Percentiles rank a stretch among this genome's conserved stretches.
These are phyloP conservation scores for Cercospora sp. DNA, from an alignment of 2,329 filamentous ascomycete species.

Conservation along the genomic window DNA sequence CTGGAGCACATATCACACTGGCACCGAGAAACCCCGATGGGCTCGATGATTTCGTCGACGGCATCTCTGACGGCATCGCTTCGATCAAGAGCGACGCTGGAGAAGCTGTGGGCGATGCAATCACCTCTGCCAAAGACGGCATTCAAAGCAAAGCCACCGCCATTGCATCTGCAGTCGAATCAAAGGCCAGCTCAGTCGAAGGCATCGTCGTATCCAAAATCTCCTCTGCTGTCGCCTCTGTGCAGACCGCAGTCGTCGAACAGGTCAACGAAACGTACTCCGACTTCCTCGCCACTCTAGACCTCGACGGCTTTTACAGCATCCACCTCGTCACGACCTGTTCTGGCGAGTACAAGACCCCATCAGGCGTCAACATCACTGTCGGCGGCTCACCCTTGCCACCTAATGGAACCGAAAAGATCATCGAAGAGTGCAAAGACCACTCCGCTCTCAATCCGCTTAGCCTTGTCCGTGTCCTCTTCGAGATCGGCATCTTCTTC, in stretches of 20 bases:
- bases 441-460: slow-evolving; percentile 54
- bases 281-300: slow-evolving; percentile 49
- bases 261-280: slow-evolving; percentile 42
- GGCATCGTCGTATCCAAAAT: slow-evolving; percentile 28
- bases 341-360: slow-evolving; percentile 47
- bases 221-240: slow-evolving; percentile 31
- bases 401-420: slow-evolving; percentile 46
- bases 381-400: slow-evolving; percentile 31
- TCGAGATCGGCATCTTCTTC: slow-evolving; percentile 57
- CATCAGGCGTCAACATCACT: slow-evolving; percentile 46
- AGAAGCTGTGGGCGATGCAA: slow-evolving; percentile 23
- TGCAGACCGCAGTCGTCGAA: slow-evolving; percentile 46
- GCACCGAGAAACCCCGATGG: slow-evolving; percentile 21
- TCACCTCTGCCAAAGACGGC: slow-evolving; percentile 29
- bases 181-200: slow-evolving; percentile 23
- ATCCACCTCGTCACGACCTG: slow-evolving; percentile 63
- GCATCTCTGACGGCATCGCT: slow-evolving; percentile 20
- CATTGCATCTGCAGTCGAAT: slow-evolving; percentile 27
- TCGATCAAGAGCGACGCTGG: slow-evolving; percentile 24
- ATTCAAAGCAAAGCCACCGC: slow-evolving; percentile 30
- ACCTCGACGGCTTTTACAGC: slow-evolving; percentile 62
- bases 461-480: slow-evolving; percentile 61
- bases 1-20: slow-evolving; percentile 26
- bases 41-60: slow-evolving; percentile 36
- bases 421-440: slow-evolving; percentile 57